phyloP scores from a whole-genome alignment of 805 yeast genomes.

The Wickerhamiella slavikovae region DNA sequence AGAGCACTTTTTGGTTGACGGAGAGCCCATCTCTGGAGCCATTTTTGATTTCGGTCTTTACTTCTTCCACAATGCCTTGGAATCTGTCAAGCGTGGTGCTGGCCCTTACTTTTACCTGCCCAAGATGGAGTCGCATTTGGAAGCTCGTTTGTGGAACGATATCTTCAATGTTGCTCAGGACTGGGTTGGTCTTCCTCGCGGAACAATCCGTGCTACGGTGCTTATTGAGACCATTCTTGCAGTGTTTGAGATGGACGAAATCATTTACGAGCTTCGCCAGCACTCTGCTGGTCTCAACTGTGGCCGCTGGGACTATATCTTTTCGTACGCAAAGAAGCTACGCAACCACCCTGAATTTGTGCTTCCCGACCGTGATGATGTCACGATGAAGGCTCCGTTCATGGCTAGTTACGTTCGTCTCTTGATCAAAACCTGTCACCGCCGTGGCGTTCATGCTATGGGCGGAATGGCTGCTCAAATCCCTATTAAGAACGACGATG shows the following conservation, averaged over 20 bases:
- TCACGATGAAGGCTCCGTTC: constrained; percentile 49
- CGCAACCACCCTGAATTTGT: constrained; percentile 40
- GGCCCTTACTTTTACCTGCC: constrained; percentile 62
- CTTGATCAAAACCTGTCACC: constrained; percentile 47
- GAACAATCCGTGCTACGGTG: constrained; percentile 53
- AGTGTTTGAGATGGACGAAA: constrained; percentile 62
- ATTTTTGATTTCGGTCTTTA: constrained; percentile 51
- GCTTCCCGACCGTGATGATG: constrained; percentile 50
- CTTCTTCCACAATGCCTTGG: constrained; percentile 49
- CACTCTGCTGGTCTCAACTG: constrained; percentile 58
- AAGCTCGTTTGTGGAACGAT: constrained; percentile 60
- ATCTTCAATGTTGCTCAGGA: constrained; percentile 46
- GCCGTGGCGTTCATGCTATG: constrained; percentile 55
- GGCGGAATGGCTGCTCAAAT: constrained; percentile 70
- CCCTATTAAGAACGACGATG: constrained; percentile 45
- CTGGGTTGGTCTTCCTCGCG: constrained; percentile 39
- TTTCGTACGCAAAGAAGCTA: constrained; percentile 46
- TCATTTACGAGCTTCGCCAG: constrained; percentile 48
- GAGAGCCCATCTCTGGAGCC: constrained; percentile 45
- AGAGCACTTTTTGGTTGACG: constrained; percentile 44
- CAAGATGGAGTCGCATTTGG: constrained; percentile 58
- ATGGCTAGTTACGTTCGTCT: constrained; percentile 46
- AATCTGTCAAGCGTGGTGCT: constrained; percentile 31
- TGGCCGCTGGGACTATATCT: constrained; percentile 63
- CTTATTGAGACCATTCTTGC: constrained; percentile 55